Evolutionary conservation across 208 protist genomes (phyloP).

Genomic region (Trypanosoma lewisi): DNA sequence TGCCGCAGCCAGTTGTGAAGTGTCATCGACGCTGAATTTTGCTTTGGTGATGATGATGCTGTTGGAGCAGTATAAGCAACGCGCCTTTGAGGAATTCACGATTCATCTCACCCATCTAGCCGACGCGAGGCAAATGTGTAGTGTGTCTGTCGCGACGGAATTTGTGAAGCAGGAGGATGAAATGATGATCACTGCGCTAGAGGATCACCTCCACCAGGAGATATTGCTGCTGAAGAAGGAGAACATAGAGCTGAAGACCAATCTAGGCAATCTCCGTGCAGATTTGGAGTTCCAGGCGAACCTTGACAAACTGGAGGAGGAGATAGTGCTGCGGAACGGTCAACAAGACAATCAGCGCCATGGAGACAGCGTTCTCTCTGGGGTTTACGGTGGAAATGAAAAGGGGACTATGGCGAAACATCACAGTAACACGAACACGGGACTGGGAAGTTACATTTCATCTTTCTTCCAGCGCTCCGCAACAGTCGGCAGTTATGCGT

Average conservation of each 20-base stretch:
- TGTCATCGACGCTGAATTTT: background rate
- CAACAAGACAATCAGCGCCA: background rate
- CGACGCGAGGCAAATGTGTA: background rate
- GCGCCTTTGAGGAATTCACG: conserved; percentile 16
- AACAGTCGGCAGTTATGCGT: background rate
- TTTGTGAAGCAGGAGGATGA: conserved; percentile 8
- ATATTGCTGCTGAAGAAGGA: conserved; percentile 24
- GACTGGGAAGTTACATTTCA: conserved; percentile 7
- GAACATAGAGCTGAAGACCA: conserved; percentile 25
- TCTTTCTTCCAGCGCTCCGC: conserved; percentile 4
- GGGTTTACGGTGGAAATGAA: background rate
- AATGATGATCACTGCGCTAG: conserved; percentile 21
- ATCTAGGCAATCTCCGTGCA: conserved; percentile 40
- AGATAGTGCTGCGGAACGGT: background rate
- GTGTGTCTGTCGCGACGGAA: background rate
- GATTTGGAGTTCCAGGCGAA: conserved; percentile 50
- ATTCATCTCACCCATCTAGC: background rate
- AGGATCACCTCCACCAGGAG: conserved; percentile 23
- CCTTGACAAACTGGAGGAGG: conserved; percentile 42
- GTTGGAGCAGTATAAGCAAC: conserved; percentile 18
- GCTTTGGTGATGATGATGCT: background rate
- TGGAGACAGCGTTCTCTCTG: background rate
- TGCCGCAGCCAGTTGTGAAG: background rate
- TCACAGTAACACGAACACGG: background rate
- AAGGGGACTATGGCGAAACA: background rate